A percentile compares a stretch with the other conserved stretches of the same genome.
Conservation (phyloP, 371 early-diverging fungal species). For the Scutellospora calospora region DNA sequence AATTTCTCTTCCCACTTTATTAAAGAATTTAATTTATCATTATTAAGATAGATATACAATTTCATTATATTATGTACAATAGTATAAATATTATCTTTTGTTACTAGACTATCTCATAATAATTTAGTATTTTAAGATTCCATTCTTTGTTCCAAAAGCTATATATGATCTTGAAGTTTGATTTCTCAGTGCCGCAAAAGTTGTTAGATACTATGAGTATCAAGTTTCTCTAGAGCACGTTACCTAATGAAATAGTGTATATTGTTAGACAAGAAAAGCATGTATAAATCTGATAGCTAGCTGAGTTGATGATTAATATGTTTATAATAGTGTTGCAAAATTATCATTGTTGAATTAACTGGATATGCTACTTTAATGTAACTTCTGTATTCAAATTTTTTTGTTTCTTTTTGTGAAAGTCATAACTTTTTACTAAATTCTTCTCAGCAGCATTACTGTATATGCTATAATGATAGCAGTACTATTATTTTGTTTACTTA, state of each 20-base stretch:
- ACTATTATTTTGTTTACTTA: neutral
- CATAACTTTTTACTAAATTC: neutral
- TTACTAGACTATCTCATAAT: neutral
- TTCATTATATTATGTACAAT: neutral
- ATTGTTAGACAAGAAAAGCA: too few relatives aligned
- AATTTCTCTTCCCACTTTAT: neutral
- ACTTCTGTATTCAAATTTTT: neutral
- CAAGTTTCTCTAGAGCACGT: too few relatives aligned
- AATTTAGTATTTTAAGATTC: neutral
- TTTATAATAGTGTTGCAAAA: neutral
- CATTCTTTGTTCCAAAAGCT: too few relatives aligned
- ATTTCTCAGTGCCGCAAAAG: too few relatives aligned
- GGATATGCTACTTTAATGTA: neutral
- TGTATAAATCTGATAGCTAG: neutral
- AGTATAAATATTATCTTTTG: neutral
- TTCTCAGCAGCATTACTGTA: neutral
- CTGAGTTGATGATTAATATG: neutral
- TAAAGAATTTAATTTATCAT: neutral
- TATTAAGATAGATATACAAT: neutral
- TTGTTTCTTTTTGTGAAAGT: neutral
- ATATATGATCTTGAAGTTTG: too few relatives aligned
- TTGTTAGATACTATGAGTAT: too few relatives aligned
- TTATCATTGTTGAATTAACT: neutral
- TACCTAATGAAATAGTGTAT: too few relatives aligned
- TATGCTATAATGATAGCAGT: neutral